Base-by-base conservation (phyloP, 305 asterid species). In the Plantago rigida region DNA sequence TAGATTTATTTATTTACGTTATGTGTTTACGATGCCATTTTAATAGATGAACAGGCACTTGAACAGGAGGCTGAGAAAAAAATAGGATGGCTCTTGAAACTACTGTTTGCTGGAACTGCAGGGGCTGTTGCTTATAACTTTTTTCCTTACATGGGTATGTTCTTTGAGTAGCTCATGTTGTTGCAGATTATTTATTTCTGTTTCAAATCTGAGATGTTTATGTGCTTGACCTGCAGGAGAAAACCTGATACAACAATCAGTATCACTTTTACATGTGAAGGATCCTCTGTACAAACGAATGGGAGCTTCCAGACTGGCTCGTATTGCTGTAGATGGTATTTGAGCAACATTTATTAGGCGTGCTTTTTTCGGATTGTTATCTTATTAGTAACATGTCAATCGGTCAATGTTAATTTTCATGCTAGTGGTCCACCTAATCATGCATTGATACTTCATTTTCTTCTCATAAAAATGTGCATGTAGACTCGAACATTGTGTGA, bases 251-350 rank as follows among this genome's bases (percentile, higher is more conserved):
- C 87, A 78, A 76, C 98, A 91, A 68, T 87, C 96, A 49, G 84
- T 91, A 28, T 71, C 84, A 59, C 98, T 87, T 59, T 69, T 91
- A 72, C 87, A 73, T 10, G 94, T 84, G 69, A 91, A 87, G 82
- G 98, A 91, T 76, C 98, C 96, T 47, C 73, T 91, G 71, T 87
- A 87, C 67, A 91, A 91, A 71, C 82, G 95, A 80, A 91, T 87
- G 83, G 98, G 96, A 70, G 98, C 98, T 47, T 86, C 96, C 71
- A 80, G 96, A 86, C 71, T 91, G 78, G 86, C 95, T 51, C 95
- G 95, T 68, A 81, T 87, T 60, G 92, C 98, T 29, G 73, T 81
- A 73, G 94, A 86, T 80, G 96, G 97, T 87, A 69, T 57, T 62
- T 59, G 66, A 24, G 24, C 26, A 17, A 63, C 53, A 10, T 53